Evolutionary conservation across 2,329 filamentous ascomycete species (phyloP), one percentile per base, ranked within the genome.

Genomic region (Cytospora piceae): DNA sequence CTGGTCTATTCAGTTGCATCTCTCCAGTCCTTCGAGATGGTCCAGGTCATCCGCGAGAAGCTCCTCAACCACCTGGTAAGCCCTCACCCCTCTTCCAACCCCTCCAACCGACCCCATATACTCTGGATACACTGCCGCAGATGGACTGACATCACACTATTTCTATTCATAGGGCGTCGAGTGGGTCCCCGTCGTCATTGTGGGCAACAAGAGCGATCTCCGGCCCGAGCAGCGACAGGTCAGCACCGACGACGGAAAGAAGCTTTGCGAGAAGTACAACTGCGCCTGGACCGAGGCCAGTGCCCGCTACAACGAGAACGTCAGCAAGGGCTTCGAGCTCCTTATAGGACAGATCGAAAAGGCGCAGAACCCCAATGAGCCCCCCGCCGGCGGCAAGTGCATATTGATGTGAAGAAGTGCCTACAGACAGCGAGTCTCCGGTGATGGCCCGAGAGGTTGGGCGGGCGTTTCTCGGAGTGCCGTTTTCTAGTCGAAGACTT

Each of bases 1-100:
- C 90, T 99, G 67, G 94, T 97, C 58, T 99, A 99, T 80, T 97
- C 94, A n/a, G 94, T 99, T 58, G 91, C 92, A 27, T 97, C 92
- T 57, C 89, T 92, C 74, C 91, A 95, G 72, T 96, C 93, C 12
- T 98, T 97, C 75, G 95, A 99, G 77, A 99, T 98, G 94, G 90
- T 97, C 59, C 88, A 92, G 74, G 93, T 97, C 67, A 97, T 99
- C 71, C 86, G 94, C 31, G 94, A 98, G 77, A 99, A 98, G 85
- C 97, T 99, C 69, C 82, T 99, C 66, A 97, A 97, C 77, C 94
- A 98, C 76, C 81, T 98, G 70, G 94, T 97, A 81, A 75, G 88
- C n/a, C 27, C 34, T 58, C 24, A 3, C 55, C 34, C 58, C 46
- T 54, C 46, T 24, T 24, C 12, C n/a, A 9, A 24, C 46, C 46